Evolutionary conservation across 2,329 filamentous ascomycete genomes (phyloP).

Genomic region (Claviceps purpurea): DNA sequence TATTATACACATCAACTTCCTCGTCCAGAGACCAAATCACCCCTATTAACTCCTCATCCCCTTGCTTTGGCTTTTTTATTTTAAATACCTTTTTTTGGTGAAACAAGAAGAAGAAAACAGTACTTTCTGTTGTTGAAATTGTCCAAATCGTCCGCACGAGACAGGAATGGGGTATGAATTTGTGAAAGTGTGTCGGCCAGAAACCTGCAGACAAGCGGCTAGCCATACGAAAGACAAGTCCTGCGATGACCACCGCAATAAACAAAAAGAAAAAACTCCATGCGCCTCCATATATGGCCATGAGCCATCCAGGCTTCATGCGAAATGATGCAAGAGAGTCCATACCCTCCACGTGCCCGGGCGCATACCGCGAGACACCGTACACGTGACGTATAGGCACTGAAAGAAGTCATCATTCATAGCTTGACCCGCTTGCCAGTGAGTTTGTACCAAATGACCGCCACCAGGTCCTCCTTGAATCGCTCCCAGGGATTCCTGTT

Average conservation of each 20-base stretch:
- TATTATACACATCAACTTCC: no score
- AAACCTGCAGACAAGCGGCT: not conserved
- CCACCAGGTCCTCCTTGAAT: conserved; percentile 54
- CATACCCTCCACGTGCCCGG: no score
- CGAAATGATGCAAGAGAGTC: not conserved
- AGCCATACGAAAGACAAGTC: not conserved
- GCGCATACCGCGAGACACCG: no score
- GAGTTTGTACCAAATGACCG: conserved; percentile 48
- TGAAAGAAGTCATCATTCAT: conserved; percentile 12
- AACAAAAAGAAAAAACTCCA: not conserved
- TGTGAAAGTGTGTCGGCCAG: not conserved
- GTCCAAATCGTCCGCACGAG: not conserved
- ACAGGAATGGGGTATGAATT: not conserved
- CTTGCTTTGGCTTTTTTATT: not conserved
- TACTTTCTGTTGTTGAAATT: not conserved
- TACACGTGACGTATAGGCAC: no score
- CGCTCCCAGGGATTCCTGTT: conserved; percentile 74
- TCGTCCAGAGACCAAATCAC: no score
- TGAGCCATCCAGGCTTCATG: not conserved
- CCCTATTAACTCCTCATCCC: no score
- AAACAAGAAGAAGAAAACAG: no score
- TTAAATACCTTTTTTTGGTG: not conserved
- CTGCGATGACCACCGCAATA: not conserved
- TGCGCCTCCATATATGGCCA: not conserved
- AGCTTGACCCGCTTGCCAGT: conserved; percentile 48